These are phyloP conservation scores for Stagonosporopsis rhizophila DNA, from an alignment of 2,329 filamentous ascomycete species.

Conservation along the genomic window DNA sequence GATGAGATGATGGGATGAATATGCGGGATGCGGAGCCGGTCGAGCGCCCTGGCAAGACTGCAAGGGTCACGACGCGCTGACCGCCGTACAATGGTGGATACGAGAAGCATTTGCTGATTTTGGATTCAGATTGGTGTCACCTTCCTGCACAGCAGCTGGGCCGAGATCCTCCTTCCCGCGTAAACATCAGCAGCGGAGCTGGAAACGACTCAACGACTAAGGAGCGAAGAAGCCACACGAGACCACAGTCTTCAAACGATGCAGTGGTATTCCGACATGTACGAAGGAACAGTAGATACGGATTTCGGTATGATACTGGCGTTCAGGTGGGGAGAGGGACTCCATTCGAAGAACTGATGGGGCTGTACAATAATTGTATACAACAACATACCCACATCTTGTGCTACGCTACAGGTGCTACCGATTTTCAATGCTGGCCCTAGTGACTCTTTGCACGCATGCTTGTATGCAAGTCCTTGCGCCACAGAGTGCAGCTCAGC, in stretches of 20 bases:
- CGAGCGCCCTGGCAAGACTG: neutral
- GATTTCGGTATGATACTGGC: constrained; percentile 21
- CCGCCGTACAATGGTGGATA: constrained; percentile 1
- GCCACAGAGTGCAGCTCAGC: neutral
- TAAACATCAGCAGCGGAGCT: constrained; percentile 39
- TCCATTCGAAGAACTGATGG: constrained; percentile 4
- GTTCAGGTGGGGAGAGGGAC: constrained; percentile 22
- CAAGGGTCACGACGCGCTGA: neutral
- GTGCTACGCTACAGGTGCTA: neutral
- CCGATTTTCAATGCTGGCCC: neutral
- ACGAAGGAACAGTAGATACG: constrained; percentile 1
- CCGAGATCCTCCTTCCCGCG: constrained; percentile 59
- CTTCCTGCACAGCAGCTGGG: constrained; percentile 62
- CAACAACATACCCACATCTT: constrained; percentile 16
- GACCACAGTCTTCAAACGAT: neutral
- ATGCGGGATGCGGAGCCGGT: constrained; percentile 14
- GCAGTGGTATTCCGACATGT: neutral
- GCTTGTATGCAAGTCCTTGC: neutral
- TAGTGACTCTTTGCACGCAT: neutral
- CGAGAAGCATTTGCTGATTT: constrained; percentile 26
- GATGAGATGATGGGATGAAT: constrained; percentile 10
- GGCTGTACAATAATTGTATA: constrained; percentile 26
- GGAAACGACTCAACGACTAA: constrained; percentile 1
- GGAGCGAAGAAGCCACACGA: neutral
- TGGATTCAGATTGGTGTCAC: constrained; percentile 56